phyloP scores from a whole-genome alignment of 2,329 filamentous ascomycete species.

The Akanthomyces lecanii region DNA sequence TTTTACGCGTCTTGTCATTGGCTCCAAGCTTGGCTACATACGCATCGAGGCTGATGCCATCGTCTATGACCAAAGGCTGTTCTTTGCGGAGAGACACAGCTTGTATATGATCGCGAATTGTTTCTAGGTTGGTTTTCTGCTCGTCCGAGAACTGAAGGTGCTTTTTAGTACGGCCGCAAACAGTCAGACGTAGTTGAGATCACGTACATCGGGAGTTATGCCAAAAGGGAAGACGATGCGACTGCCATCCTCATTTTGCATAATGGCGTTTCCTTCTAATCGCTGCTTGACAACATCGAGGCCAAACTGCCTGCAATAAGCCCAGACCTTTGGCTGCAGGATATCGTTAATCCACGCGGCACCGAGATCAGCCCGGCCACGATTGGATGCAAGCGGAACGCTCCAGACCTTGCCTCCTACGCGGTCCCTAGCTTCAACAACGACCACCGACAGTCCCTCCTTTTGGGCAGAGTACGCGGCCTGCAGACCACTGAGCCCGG shows the following conservation, averaged over 20 bases:
- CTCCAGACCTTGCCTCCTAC: slow-evolving; percentile 40
- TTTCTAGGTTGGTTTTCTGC: not conserved
- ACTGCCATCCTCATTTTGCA: not conserved
- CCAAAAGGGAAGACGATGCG: not conserved
- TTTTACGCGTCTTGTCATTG: slow-evolving; percentile 27
- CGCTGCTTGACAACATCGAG: not conserved
- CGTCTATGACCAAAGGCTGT: too few relatives aligned
- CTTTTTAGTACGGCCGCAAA: not conserved
- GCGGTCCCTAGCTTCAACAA: slow-evolving; percentile 40
- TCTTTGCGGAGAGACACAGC: not conserved
- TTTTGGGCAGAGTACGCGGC: slow-evolving; percentile 29
- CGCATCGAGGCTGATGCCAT: too few relatives aligned
- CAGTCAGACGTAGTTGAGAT: not conserved
- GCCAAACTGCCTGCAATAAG: not conserved
- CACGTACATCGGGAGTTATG: not conserved
- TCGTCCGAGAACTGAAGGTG: not conserved
- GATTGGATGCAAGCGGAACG: not conserved
- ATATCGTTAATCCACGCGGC: not conserved
- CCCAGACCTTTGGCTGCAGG: not conserved
- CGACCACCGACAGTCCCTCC: slow-evolving; percentile 29
- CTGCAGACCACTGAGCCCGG: slow-evolving; percentile 34
- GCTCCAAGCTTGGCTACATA: slow-evolving; percentile 24
- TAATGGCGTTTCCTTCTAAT: not conserved
- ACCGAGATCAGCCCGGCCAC: not conserved
- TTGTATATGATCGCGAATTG: not conserved